Percentiles rank a stretch among this genome's conserved stretches.
phyloP scores from a whole-genome alignment of 2,329 filamentous ascomycete species.

The Stagonosporopsis chrysanthemi region DNA sequence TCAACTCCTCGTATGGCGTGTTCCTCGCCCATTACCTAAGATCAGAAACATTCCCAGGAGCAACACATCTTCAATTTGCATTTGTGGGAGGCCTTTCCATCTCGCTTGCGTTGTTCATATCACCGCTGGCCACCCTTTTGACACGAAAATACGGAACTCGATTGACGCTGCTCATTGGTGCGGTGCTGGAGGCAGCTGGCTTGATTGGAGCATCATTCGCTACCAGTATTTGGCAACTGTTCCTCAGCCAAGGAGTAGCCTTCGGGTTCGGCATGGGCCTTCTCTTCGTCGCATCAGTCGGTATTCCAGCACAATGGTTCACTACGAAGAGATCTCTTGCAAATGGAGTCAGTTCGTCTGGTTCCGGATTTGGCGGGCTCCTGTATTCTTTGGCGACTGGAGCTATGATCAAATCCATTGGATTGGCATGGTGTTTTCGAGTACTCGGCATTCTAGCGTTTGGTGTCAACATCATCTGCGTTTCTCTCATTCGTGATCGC shows the following conservation, averaged over 20 bases:
- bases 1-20: conserved; percentile 44
- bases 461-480: conserved; percentile 35
- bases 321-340: conserved; percentile 47
- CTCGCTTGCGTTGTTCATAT: conserved; percentile 39
- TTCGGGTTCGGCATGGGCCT: conserved; percentile 51
- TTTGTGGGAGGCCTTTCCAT: conserved; percentile 50
- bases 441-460: conserved; percentile 45
- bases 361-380: conserved; percentile 51
- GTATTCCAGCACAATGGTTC: conserved; percentile 53
- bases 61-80: conserved; percentile 46
- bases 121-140: conserved; percentile 38
- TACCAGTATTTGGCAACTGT: conserved; percentile 49
- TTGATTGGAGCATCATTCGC: conserved; percentile 49
- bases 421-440: conserved; percentile 53
- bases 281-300: conserved; percentile 46
- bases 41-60: conserved; percentile 39
- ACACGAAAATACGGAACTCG: conserved; percentile 31
- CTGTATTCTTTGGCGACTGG: conserved; percentile 34
- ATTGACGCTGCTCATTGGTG: conserved; percentile 41
- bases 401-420: conserved; percentile 46
- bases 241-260: conserved; percentile 49
- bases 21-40: conserved; percentile 52
- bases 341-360: conserved; percentile 49
- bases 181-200: conserved; percentile 39
- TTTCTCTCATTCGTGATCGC: conserved; percentile 39